phyloP scores from a whole-genome alignment of 2,329 filamentous ascomycete genomes.

The Penicillium sp. region DNA sequence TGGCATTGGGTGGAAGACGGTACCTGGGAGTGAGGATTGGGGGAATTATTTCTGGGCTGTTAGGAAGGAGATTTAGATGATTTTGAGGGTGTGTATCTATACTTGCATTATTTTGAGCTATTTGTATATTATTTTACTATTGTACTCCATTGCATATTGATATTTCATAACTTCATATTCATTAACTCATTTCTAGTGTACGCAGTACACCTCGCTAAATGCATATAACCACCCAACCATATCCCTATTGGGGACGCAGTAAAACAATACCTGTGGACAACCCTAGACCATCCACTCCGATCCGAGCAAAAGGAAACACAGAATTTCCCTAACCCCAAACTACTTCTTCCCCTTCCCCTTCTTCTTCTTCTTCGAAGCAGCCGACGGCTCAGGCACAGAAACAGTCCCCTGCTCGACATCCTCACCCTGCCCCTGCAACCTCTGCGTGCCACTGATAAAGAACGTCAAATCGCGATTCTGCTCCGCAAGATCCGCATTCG shows the following conservation, averaged over 20 bases:
- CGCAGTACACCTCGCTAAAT: neutral
- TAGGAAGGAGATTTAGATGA: slow-evolving; percentile 49
- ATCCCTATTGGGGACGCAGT: neutral
- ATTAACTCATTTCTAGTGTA: neutral
- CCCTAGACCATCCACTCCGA: neutral
- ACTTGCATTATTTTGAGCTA: neutral
- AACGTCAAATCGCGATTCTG: slow-evolving; percentile 84
- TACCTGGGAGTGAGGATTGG: slow-evolving; percentile 74
- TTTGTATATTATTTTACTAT: neutral
- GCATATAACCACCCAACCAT: neutral
- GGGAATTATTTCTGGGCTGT: slow-evolving; percentile 97
- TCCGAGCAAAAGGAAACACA: neutral
- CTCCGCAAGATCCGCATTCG: slow-evolving; percentile 74
- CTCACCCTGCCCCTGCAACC: slow-evolving; percentile 68
- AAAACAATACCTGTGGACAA: neutral
- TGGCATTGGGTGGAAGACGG: slow-evolving; percentile 82
- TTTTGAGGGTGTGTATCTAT: neutral
- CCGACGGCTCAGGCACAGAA: slow-evolving; percentile 58
- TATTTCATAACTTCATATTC: neutral
- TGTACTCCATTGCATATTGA: neutral
- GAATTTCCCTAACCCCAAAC: neutral
- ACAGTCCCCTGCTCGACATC: slow-evolving; percentile 71
- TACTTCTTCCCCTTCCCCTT: slow-evolving; percentile 28
- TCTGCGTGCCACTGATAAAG: slow-evolving; percentile 81
- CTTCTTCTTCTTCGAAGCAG: slow-evolving; percentile 46